Percentiles rank a stretch among this genome's conserved stretches.
Evolutionary conservation across 225 moss, liverwort and hornwort genomes (phyloP).

Genomic region (Bryoerythrophyllum caledonicum): DNA sequence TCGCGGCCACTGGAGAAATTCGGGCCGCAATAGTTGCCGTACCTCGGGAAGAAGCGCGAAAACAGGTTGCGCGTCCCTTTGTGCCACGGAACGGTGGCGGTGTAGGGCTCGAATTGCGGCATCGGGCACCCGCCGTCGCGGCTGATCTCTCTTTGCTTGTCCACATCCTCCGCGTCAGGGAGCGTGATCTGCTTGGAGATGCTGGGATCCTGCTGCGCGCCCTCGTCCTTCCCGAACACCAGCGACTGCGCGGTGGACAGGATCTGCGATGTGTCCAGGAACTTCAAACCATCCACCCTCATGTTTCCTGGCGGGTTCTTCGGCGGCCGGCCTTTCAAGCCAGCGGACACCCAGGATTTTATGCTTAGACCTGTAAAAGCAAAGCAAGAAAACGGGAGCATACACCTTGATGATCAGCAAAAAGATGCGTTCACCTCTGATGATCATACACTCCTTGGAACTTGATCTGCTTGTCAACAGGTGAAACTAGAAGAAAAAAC

Average conservation of each 20-base stretch:
- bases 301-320: background rate
- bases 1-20: slow-evolving; percentile 82
- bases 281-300: slow-evolving; percentile 34
- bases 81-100: slow-evolving; percentile 68
- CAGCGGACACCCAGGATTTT: background rate
- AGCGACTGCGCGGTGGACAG: slow-evolving; percentile 22
- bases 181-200: slow-evolving; percentile 19
- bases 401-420: background rate
- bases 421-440: too few relatives aligned
- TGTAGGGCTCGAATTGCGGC: slow-evolving; percentile 57
- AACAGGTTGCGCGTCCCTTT: slow-evolving; percentile 48
- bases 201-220: background rate
- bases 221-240: slow-evolving; percentile 17
- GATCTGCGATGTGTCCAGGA: slow-evolving; percentile 15
- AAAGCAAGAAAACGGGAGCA: too few relatives aligned
- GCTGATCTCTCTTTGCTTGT: slow-evolving; percentile 9
- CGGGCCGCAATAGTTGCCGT: slow-evolving; percentile 84
- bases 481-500: background rate
- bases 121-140: slow-evolving; percentile 42
- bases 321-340: background rate
- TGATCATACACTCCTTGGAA: too few relatives aligned
- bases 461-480: too few relatives aligned
- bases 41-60: slow-evolving; percentile 68
- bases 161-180: slow-evolving; percentile 24
- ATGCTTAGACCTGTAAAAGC: slow-evolving; percentile 1